Base-by-base conservation (phyloP, 2,329 filamentous ascomycete species). In the Xylaria sp. region DNA sequence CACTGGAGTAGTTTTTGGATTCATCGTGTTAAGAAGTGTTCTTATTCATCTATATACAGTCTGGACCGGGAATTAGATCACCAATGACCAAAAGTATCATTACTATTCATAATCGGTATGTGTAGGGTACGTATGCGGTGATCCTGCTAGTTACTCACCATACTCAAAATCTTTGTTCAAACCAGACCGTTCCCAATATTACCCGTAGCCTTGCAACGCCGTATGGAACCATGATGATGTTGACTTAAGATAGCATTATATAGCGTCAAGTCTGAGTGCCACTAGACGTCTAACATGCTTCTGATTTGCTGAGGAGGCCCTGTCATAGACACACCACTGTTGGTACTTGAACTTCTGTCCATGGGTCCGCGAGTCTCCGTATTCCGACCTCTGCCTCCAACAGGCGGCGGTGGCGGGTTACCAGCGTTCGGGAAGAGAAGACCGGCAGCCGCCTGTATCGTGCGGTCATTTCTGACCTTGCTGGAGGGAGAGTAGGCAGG, bases 261-360 rank as follows among this genome's bases (percentile, higher is more conserved):
- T 20, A 40, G 36, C 49, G 23, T n/a, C 33, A 40, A 23, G 15
- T 28, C 6, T 20, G 2, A 3, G 9, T n/a, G 36, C 13, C 26
- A 57, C 76, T 77, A 89, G 15, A 89, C 74, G 73, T 89, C 87
- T 72, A 89, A 72, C 87, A 89, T 89, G 74, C 87, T 89, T 73
- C 80, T 81, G 6, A 88, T 78, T 73, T 87, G 83, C 74, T 87
- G 85, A n/a, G 86, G 85, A 63, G 82, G 83, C n/a, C 77, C 80
- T 6, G 76, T 80, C 13, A 84, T 78, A 5, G 85, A 87, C 54
- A 81, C 77, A n/a, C 78, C 79, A 42, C 86, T 86, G 54, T 78
- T 81, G 0, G 80, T 79, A 70, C 85, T 87, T 49, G 80, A 77
- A 61, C 82, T 84, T 54, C 85, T 80, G 36, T 79, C 80, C 3